phyloP scores from a whole-genome alignment of 257 asterid genomes.

The Salvia splendens region DNA sequence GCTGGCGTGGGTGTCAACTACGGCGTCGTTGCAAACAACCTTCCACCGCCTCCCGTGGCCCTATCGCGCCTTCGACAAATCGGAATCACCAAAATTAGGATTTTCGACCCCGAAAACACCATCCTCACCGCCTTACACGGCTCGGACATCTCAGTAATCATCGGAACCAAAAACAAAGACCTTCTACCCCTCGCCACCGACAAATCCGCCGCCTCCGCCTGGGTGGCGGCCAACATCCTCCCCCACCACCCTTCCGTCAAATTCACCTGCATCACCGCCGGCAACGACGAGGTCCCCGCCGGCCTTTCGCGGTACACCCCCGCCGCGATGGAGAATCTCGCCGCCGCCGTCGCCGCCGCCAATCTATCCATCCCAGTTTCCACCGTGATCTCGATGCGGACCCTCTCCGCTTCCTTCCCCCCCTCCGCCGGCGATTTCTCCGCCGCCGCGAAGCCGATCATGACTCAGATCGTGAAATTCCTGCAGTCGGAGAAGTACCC shows the following conservation, averaged over 20 bases:
- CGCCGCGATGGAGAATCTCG: slow-evolving; percentile 43
- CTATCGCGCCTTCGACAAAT: background rate
- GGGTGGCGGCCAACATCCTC: slow-evolving; percentile 39
- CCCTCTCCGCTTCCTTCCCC: slow-evolving; percentile 38
- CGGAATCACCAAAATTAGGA: background rate
- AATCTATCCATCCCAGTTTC: slow-evolving; percentile 30
- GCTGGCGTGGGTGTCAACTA: slow-evolving; percentile 13
- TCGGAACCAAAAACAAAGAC: slow-evolving; percentile 42
- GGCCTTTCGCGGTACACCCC: slow-evolving; percentile 30
- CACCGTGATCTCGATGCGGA: slow-evolving; percentile 36
- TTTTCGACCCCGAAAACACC: slow-evolving; percentile 2
- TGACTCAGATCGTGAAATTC: slow-evolving; percentile 27
- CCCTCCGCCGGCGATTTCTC: slow-evolving; percentile 41
- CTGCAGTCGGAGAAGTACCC: slow-evolving; percentile 33
- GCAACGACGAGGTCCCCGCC: slow-evolving; percentile 54
- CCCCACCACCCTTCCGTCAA: slow-evolving; percentile 25
- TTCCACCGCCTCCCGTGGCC: background rate
- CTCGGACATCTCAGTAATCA: slow-evolving; percentile 34
- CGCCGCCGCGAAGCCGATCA: background rate
- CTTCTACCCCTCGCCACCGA: slow-evolving; percentile 32
- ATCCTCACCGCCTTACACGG: slow-evolving; percentile 40
- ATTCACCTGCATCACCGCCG: slow-evolving; percentile 35
- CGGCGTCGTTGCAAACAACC: slow-evolving; percentile 9
- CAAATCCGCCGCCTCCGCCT: slow-evolving; percentile 15
- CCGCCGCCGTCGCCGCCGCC: slow-evolving; percentile 27